Base-by-base conservation (phyloP, 371 early-diverging fungal genomes). In the Syncephalis plumigaleata region DNA sequence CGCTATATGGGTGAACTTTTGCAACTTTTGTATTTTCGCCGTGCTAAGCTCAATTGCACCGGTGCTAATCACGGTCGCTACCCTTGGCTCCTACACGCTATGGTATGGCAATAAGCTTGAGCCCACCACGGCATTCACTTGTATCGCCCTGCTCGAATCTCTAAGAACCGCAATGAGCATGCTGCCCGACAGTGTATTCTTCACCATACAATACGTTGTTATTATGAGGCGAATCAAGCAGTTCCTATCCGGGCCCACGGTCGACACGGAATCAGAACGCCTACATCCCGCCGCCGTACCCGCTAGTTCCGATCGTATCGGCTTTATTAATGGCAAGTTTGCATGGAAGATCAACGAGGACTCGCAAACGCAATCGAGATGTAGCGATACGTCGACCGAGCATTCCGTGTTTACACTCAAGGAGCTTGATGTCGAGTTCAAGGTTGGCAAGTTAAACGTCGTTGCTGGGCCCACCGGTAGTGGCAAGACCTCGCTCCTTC, bases 401-500 rank as follows among this genome's bases (percentile, higher is more conserved):
- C n/a, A n/a, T n/a, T 31, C 31, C 31, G 55, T 52, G 18, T 75
- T 75, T 27, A 55, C 59, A 13, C 45, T 76, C 15, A 59, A 56
- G 11, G 57, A 73, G 50, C 45, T 73, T 11, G 61, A 58, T 38
- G 25, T 69, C 9, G 45, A 52, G 0, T 83, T 87, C 55, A 78
- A 77, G 0, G 47, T 59, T 0, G 68, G 67, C 11, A 61, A 72
- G 46, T 57, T 84, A 15, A 66, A 71, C n/a, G 58, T 82, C 20
- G 54, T 84, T 26, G 65, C 71, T 24, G 81, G 84, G 9, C 59
- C 73, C 4, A 66, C 78, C 16, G 64, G 73, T 17, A 58, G 66
- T 25, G 85, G 82, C 9, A 86, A 83, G 53, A 64, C 75, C 2
- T 70, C 72, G n/a, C 40, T 84, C 9, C 49, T 87, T n/a, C 51